These are phyloP conservation scores for Amanita molliuscula DNA, from an alignment of 768 basidiomycete species.

Conservation along the genomic window DNA sequence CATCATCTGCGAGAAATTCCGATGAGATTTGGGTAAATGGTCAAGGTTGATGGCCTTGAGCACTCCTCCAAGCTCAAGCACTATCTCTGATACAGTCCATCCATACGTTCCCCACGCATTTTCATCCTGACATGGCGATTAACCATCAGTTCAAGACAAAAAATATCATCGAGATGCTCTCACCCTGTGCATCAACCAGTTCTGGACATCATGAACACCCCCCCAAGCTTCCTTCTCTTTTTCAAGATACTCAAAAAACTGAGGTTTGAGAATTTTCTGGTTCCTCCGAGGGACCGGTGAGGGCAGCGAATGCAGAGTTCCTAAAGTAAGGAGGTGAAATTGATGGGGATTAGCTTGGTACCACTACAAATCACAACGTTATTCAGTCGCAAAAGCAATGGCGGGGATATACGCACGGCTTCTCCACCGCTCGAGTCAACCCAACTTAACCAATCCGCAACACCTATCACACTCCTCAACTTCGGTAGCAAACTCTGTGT, in stretches of 20 bases:
- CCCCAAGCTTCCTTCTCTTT: conserved; percentile 52
- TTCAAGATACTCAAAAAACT: conserved; percentile 61
- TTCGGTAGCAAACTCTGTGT: conserved; percentile 72
- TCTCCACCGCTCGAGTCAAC: conserved; percentile 60
- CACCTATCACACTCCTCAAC: conserved; percentile 61
- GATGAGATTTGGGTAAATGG: conserved; percentile 25
- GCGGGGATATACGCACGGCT: conserved; percentile 29
- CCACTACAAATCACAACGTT: conserved; percentile 31
- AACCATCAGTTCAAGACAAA: background rate
- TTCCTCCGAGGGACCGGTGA: conserved; percentile 68
- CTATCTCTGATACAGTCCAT: conserved; percentile 44
- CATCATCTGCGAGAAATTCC: conserved; percentile 40
- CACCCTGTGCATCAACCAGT: conserved; percentile 41
- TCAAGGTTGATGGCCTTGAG: conserved; percentile 36
- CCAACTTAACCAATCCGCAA: conserved; percentile 72
- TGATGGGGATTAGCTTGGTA: conserved; percentile 68
- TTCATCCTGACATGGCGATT: conserved; percentile 10
- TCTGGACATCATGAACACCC: conserved; percentile 41
- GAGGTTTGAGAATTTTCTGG: conserved; percentile 84
- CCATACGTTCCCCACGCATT: conserved; percentile 22
- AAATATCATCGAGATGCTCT: conserved; percentile 2
- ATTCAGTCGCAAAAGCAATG: background rate
- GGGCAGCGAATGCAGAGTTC: conserved; percentile 80
- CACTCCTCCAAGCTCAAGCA: conserved; percentile 48
- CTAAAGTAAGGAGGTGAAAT: conserved; percentile 78